These are phyloP conservation scores for Obelidium mucronatum DNA, from an alignment of 192 early-diverging fungal species.

Conservation along the genomic window DNA sequence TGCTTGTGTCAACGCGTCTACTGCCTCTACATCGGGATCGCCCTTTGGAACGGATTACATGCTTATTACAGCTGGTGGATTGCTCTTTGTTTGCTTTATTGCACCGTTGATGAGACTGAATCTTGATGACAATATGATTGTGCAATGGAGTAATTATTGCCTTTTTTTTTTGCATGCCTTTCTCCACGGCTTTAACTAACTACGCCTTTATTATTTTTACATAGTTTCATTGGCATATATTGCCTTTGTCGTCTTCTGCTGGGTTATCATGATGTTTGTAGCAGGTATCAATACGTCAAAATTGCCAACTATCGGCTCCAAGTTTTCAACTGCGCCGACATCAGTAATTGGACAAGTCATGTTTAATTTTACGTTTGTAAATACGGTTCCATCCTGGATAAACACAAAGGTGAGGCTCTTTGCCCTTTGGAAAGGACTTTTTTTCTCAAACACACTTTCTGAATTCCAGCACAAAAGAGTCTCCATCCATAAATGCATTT, in stretches of 20 bases:
- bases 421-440: too few species aligned
- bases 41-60: slow-evolving; percentile 65
- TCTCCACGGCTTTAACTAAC: too few species aligned
- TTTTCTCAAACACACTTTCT: not conserved
- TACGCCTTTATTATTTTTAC: too few species aligned
- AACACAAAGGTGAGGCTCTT: slow-evolving; percentile 73
- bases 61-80: slow-evolving; percentile 64
- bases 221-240: slow-evolving; percentile 64
- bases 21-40: slow-evolving; percentile 49
- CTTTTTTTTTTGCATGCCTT: too few species aligned
- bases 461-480: slow-evolving; percentile 57
- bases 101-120: slow-evolving; percentile 66
- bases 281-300: slow-evolving; percentile 53
- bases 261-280: slow-evolving; percentile 62
- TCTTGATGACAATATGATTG: slow-evolving; percentile 72
- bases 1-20: slow-evolving; percentile 55
- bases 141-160: slow-evolving; percentile 69
- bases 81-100: slow-evolving; percentile 60
- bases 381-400: slow-evolving; percentile 71
- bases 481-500: slow-evolving; percentile 65
- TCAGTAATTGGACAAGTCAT: slow-evolving; percentile 69
- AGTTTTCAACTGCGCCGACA: slow-evolving; percentile 45
- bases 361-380: slow-evolving; percentile 74
- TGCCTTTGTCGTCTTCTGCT: slow-evolving; percentile 58
- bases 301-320: slow-evolving; percentile 62